Percentiles rank a stretch among this genome's conserved stretches.
Evolutionary conservation across 805 yeast species (phyloP).

Genomic region (Zygotorulaspora sp.): DNA sequence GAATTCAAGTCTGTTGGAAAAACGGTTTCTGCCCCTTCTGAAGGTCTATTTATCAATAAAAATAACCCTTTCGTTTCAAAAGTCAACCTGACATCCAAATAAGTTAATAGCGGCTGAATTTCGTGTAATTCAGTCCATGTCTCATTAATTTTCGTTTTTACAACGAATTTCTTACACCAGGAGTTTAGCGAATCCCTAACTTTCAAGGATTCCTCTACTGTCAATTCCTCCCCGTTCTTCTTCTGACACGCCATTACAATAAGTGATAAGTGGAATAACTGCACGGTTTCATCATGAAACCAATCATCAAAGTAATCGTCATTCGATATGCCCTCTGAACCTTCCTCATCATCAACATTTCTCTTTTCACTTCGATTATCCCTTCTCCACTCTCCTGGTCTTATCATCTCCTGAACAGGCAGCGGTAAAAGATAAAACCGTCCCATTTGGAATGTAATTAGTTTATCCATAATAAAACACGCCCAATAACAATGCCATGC

Average conservation of each 20-base stretch:
- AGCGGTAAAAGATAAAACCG: constrained; percentile 36
- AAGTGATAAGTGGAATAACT: constrained; percentile 21
- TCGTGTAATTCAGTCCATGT: constrained; percentile 4
- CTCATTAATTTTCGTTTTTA: constrained; percentile 2
- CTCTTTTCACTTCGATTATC: too few species aligned
- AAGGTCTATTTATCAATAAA: constrained; percentile 18
- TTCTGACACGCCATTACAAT: constrained; percentile 20
- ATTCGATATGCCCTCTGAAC: too few species aligned
- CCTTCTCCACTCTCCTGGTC: constrained; percentile 15
- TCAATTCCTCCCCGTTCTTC: constrained; percentile 20
- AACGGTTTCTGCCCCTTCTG: constrained; percentile 6
- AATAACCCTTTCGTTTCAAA: constrained; percentile 23
- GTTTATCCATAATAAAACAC: constrained; percentile 50
- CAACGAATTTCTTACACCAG: constrained; percentile 15
- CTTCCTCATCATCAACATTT: neutral
- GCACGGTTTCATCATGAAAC: constrained; percentile 22
- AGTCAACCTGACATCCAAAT: constrained; percentile 23
- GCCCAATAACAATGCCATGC: constrained; percentile 52
- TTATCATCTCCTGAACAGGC: constrained; percentile 21
- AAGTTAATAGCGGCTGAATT: constrained; percentile 23
- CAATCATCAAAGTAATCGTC: too few species aligned
- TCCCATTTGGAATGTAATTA: constrained; percentile 51
- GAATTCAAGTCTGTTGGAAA: constrained; percentile 15
- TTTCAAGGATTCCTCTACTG: constrained; percentile 13
- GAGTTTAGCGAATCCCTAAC: constrained; percentile 13